Conservation (phyloP, 2,329 filamentous ascomycete genomes). For the Akanthomyces muscarius region DNA sequence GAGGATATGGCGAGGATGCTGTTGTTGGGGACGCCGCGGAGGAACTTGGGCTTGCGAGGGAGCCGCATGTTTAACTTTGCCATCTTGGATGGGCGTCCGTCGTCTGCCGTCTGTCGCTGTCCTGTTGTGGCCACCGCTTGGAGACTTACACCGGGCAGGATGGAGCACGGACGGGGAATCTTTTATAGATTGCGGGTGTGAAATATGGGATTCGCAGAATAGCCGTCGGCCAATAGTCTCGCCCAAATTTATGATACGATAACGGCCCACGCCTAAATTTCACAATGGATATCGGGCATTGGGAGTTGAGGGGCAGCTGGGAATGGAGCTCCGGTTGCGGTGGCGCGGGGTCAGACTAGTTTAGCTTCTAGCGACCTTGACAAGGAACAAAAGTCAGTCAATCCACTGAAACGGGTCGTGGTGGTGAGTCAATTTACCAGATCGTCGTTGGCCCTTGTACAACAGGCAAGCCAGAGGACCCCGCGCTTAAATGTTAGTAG, state of each 20-base stretch:
- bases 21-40: constrained; percentile 30
- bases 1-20: constrained; percentile 47
- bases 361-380: background rate
- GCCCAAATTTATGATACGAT: background rate
- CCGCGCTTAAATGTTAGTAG: too few relatives aligned
- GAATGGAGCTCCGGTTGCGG: constrained; percentile 5
- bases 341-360: background rate
- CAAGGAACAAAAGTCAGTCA: background rate
- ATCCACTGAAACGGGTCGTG: too few relatives aligned
- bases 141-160: background rate
- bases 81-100: background rate
- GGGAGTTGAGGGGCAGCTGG: constrained; percentile 18
- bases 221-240: background rate
- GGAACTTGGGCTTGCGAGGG: constrained; percentile 29
- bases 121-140: background rate
- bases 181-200: background rate
- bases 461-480: too few relatives aligned
- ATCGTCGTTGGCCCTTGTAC: too few relatives aligned
- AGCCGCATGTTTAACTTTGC: constrained; percentile 1
- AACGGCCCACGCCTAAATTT: background rate
- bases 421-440: too few relatives aligned
- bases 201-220: background rate
- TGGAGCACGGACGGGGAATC: background rate
- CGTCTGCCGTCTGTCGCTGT: background rate
- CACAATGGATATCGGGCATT: background rate